phyloP scores from a whole-genome alignment of 2,329 filamentous ascomycete genomes.

The Thelonectria rubi region DNA sequence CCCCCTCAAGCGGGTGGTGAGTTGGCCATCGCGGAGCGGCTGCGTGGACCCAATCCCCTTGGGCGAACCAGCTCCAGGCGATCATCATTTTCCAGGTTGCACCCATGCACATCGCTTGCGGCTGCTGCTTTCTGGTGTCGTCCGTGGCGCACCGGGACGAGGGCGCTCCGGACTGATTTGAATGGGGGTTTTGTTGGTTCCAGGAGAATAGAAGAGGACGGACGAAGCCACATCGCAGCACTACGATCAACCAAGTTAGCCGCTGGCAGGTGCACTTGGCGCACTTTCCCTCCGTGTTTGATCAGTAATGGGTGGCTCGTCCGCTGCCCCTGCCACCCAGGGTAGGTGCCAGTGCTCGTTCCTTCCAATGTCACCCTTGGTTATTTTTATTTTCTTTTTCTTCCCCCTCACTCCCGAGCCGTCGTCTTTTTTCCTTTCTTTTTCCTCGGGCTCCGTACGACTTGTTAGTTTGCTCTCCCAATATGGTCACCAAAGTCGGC shows the following conservation, averaged over 20 bases:
- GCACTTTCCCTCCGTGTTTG: too few relatives aligned
- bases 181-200: background rate
- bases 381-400: too few relatives aligned
- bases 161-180: background rate
- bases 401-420: too few relatives aligned
- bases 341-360: too few relatives aligned
- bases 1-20: background rate
- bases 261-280: too few relatives aligned
- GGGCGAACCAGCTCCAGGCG: background rate
- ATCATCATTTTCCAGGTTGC: slow-evolving; percentile 1
- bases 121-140: background rate
- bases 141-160: background rate
- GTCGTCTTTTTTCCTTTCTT: background rate
- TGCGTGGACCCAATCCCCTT: background rate
- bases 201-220: background rate
- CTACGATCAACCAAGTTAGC: too few relatives aligned
- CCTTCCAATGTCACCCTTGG: too few relatives aligned
- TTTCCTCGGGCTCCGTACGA: background rate
- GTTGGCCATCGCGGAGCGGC: background rate
- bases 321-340: too few relatives aligned
- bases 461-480: background rate
- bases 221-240: background rate
- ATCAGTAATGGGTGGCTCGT: too few relatives aligned
- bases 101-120: background rate
- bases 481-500: slow-evolving; percentile 2